A percentile compares a stretch with the other conserved stretches of the same genome.
These are phyloP conservation scores for Jackrogersella minutella DNA, from an alignment of 495 filamentous ascomycete genomes.

Conservation along the genomic window DNA sequence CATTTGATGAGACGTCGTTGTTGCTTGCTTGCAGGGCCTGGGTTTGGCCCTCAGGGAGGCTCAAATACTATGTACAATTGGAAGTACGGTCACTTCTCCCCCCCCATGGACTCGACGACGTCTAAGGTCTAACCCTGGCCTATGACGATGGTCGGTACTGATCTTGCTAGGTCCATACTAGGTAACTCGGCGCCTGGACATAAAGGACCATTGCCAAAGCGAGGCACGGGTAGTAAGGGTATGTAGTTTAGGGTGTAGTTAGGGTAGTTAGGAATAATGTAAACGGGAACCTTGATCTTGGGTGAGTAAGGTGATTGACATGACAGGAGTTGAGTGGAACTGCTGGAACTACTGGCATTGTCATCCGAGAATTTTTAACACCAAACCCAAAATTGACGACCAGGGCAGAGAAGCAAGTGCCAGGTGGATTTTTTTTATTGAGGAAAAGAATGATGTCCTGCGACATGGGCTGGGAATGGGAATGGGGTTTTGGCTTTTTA, in stretches of 20 bases:
- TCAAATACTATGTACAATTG: conserved; percentile 35
- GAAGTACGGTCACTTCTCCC: background rate
- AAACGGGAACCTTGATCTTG: conserved; percentile 28
- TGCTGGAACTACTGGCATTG: conserved; percentile 18
- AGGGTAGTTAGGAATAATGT: conserved; percentile 7
- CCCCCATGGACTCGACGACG: conserved; percentile 4
- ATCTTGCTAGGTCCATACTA: conserved; percentile 30
- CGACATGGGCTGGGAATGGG: conserved; percentile 15
- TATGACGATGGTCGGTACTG: conserved; percentile 30
- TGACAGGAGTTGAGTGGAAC: conserved; percentile 39
- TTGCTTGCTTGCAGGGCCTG: no score
- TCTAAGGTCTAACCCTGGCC: conserved; percentile 9
- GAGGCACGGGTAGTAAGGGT: conserved; percentile 4
- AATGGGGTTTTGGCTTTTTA: conserved; percentile 7
- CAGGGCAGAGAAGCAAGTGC: conserved; percentile 7
- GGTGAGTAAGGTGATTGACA: conserved; percentile 39
- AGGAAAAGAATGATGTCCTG: conserved; percentile 15
- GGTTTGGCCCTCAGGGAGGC: conserved; percentile 22
- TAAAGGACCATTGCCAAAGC: conserved; percentile 14
- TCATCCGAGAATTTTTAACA: conserved; percentile 33
- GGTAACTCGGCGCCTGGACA: conserved; percentile 33
- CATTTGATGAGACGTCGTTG: conserved; percentile 28
- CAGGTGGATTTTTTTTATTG: conserved; percentile 15
- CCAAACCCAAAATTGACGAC: no score
- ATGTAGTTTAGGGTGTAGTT: background rate